phyloP scores from a whole-genome alignment of 768 basidiomycete genomes.

The Pulveroboletus sp. region DNA sequence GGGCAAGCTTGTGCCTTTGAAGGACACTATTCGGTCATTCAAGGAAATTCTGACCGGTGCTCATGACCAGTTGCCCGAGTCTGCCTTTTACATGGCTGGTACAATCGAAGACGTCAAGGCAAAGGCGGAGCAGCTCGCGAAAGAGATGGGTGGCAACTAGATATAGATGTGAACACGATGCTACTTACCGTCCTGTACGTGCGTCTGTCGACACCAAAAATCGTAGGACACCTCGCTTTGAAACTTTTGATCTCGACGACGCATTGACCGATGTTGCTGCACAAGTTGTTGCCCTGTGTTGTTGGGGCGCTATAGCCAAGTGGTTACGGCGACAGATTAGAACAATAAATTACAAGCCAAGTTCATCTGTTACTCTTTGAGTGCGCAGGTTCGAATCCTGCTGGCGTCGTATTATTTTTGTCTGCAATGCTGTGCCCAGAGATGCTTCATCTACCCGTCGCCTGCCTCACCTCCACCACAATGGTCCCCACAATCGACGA shows the following conservation, averaged over 20 bases:
- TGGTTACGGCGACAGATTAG: conserved; percentile 79
- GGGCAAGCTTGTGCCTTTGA: conserved; percentile 93
- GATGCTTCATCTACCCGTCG: background rate
- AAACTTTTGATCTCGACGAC: background rate
- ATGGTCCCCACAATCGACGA: conserved; percentile 51
- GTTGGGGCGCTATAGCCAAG: conserved; percentile 66
- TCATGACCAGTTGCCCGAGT: conserved; percentile 90
- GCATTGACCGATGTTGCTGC: no score
- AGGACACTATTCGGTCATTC: conserved; percentile 96
- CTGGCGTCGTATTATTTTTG: conserved; percentile 44
- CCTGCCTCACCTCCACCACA: background rate
- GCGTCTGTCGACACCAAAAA: conserved; percentile 9
- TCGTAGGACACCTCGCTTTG: conserved; percentile 4
- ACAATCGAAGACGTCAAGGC: conserved; percentile 95
- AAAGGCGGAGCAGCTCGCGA: conserved; percentile 96
- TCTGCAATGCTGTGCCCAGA: conserved; percentile 13
- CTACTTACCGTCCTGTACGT: conserved; percentile 4
- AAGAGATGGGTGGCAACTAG: conserved; percentile 71
- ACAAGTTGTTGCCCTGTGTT: accelerated
- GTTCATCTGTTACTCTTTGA: conserved; percentile 60
- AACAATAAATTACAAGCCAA: conserved; percentile 20
- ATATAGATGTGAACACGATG: conserved; percentile 15
- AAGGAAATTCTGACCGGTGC: conserved; percentile 91
- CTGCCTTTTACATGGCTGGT: conserved; percentile 97
- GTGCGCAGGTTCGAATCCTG: conserved; percentile 69